Conservation (phyloP, 2,329 filamentous ascomycete species). For the Neonectria magnoliae region DNA sequence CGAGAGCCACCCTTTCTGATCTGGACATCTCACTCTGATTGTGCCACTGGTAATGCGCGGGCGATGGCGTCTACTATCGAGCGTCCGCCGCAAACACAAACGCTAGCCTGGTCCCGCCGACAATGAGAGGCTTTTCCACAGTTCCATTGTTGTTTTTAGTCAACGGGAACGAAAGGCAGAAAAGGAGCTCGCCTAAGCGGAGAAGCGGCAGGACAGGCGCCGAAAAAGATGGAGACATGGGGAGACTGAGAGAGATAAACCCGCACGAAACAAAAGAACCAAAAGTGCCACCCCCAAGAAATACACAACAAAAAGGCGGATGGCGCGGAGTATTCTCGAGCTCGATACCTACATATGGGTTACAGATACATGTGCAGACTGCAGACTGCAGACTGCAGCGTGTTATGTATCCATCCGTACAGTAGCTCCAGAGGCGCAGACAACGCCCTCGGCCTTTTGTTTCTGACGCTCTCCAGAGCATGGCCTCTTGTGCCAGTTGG, state of each 20-base stretch:
- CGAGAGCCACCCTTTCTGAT: neutral
- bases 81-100: neutral
- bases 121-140: neutral
- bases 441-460: constrained; percentile 6
- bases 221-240: neutral
- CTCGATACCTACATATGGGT: neutral
- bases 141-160: neutral
- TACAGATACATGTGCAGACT: neutral
- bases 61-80: neutral
- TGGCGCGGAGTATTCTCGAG: neutral
- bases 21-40: neutral
- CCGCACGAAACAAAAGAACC: neutral
- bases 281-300: neutral
- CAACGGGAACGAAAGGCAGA: neutral
- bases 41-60: neutral
- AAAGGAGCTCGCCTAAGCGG: neutral
- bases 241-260: neutral
- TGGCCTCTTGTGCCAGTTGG: neutral
- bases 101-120: neutral
- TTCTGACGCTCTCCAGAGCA: constrained; percentile 5
- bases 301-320: neutral
- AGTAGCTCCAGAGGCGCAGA: neutral
- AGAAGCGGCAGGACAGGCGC: neutral
- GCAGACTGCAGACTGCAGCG: neutral
- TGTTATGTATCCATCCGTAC: neutral